Evolutionary conservation across 352 stramenopile genomes (phyloP).

Genomic region (Phytophthora sp.): DNA sequence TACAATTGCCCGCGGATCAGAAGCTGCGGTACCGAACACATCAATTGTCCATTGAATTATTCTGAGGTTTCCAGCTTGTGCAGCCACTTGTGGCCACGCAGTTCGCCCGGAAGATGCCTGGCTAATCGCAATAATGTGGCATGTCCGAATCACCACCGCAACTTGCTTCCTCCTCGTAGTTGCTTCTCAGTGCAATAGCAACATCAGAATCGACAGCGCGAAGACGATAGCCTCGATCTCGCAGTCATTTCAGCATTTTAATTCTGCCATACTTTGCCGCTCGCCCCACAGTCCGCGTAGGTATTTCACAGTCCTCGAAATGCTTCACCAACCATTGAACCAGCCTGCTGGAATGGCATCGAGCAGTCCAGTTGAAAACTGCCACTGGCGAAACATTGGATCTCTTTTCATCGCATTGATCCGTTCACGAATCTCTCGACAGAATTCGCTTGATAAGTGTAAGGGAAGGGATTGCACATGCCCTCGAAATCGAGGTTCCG

Average conservation of each 20-base stretch:
- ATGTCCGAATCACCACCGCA: too few species aligned
- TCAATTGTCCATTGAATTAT: too few species aligned
- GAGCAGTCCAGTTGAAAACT: constrained; percentile 7
- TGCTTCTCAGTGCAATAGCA: too few species aligned
- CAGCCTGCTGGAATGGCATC: not conserved
- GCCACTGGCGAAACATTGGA: constrained; percentile 1
- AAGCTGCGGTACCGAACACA: too few species aligned
- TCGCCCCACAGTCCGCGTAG: not conserved
- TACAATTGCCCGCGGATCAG: too few species aligned
- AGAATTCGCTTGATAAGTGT: not conserved
- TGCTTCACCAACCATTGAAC: not conserved
- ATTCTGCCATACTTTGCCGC: not conserved
- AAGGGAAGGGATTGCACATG: not conserved
- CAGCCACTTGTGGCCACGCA: too few species aligned
- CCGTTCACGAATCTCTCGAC: not conserved
- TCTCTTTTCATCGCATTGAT: not conserved
- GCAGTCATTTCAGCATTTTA: not conserved
- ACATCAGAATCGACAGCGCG: not conserved
- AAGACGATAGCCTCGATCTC: not conserved
- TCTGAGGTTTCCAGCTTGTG: too few species aligned
- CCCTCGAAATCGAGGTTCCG: too few species aligned
- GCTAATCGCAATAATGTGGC: too few species aligned
- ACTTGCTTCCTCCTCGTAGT: too few species aligned
- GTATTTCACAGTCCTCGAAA: not conserved
- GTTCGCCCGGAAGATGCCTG: too few species aligned